These are phyloP conservation scores for Schrenkiella parvula DNA, from an alignment of 345 rosid species.

Conservation along the genomic window DNA sequence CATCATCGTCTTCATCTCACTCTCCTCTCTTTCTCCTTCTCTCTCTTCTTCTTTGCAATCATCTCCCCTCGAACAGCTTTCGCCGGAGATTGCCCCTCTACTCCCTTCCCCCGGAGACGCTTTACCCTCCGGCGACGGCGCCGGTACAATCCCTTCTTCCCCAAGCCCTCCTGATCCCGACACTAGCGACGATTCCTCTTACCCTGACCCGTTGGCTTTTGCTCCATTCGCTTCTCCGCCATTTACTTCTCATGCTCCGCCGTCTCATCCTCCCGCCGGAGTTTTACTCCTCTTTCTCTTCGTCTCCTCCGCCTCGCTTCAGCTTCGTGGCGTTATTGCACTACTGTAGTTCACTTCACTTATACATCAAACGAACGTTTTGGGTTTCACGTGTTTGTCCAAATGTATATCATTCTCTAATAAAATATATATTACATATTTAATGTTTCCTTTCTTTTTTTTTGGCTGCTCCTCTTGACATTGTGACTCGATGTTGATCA, in stretches of 20 bases:
- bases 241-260: conserved; percentile 37
- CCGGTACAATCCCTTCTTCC: conserved; percentile 68
- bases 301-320: conserved; percentile 16
- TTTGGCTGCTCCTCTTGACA: background rate
- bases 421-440: background rate
- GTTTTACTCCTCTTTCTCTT: conserved; percentile 3
- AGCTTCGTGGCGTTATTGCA: conserved; percentile 2
- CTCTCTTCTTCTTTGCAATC: conserved; percentile 40
- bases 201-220: conserved; percentile 43
- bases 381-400: conserved; percentile 17
- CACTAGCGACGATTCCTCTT: conserved; percentile 27
- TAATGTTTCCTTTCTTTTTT: background rate
- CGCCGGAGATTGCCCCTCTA: conserved; percentile 79
- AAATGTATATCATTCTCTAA: conserved; percentile 21
- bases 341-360: conserved; percentile 18
- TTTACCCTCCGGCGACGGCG: conserved; percentile 39
- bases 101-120: conserved; percentile 64
- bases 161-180: conserved; percentile 92
- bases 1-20: conserved; percentile 27
- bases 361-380: conserved; percentile 16
- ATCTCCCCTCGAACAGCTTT: conserved; percentile 44
- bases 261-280: background rate
- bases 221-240: conserved; percentile 48
- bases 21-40: conserved; percentile 32
- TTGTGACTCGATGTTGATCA: background rate